These are phyloP conservation scores for Sanghuangporus weigelae DNA, from an alignment of 1,284 basidiomycete species.

Conservation along the genomic window DNA sequence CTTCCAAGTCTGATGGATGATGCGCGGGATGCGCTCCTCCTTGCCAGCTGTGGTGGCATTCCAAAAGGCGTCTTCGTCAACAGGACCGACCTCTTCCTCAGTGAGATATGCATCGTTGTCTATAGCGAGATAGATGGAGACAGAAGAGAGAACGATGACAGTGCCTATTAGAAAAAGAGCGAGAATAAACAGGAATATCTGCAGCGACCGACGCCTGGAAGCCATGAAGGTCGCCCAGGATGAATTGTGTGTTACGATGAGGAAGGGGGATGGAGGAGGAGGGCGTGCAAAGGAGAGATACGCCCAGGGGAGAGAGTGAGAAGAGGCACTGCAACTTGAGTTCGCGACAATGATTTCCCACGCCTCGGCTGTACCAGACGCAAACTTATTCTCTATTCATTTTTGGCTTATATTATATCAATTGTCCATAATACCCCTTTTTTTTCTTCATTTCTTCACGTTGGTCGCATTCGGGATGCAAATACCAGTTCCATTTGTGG, in stretches of 20 bases:
- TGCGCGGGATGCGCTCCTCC: constrained; percentile 79
- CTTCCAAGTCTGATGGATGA: constrained; percentile 99
- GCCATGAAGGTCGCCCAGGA: constrained; percentile 9
- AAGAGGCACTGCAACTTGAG: neutral
- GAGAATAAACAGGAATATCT: constrained; percentile 72
- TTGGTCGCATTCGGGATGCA: constrained; percentile 43
- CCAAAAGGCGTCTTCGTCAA: constrained; percentile 47
- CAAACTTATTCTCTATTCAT: neutral
- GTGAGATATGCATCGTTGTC: constrained; percentile 72
- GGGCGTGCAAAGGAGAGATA: constrained; percentile 15
- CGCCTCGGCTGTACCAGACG: neutral
- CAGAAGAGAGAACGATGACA: constrained; percentile 85
- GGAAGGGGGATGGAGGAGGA: constrained; percentile 8
- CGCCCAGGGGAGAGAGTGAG: constrained; percentile 19
- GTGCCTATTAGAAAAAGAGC: constrained; percentile 87
- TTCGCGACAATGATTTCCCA: constrained; percentile 19
- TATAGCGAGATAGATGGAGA: constrained; percentile 89
- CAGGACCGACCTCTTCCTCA: constrained; percentile 69
- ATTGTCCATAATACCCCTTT: neutral
- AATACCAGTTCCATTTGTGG: constrained; percentile 48
- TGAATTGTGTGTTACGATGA: neutral
- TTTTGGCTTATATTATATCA: neutral
- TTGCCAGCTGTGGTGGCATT: constrained; percentile 55
- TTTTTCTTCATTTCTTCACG: constrained; percentile 19
- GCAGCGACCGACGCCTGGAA: constrained; percentile 52